These are phyloP conservation scores for Populus hybrid DNA, from an alignment of 441 rosid species.

Conservation along the genomic window DNA sequence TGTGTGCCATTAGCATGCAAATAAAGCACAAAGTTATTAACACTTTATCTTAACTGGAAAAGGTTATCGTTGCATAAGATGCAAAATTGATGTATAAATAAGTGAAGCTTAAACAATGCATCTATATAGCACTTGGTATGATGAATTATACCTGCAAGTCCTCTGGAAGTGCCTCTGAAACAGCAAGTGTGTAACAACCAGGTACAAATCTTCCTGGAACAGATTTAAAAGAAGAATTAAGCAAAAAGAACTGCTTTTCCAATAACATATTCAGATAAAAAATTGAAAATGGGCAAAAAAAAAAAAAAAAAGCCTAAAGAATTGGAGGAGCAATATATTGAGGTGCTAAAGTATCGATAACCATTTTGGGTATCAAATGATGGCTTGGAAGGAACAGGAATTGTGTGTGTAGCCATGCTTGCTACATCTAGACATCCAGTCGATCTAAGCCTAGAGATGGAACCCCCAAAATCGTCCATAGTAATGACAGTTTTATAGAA, in stretches of 20 bases:
- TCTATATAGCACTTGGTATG: background rate
- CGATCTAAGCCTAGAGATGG: background rate
- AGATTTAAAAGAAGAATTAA: background rate
- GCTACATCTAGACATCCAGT: background rate
- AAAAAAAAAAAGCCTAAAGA: background rate
- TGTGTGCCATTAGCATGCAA: background rate
- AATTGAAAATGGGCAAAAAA: too few species aligned
- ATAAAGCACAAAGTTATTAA: background rate
- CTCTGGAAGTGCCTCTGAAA: constrained; percentile 84
- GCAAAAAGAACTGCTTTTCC: background rate
- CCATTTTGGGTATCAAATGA: background rate
- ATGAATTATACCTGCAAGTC: constrained; percentile 65
- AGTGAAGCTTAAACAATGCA: background rate
- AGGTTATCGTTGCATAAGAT: background rate
- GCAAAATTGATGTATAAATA: background rate
- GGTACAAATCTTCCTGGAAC: constrained; percentile 76
- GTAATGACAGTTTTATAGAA: background rate
- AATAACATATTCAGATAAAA: background rate
- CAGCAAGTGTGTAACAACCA: constrained; percentile 94
- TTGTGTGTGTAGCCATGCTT: background rate
- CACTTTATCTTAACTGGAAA: background rate
- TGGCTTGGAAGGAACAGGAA: background rate
- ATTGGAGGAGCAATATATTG: background rate
- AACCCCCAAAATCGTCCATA: background rate
- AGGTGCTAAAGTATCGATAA: background rate